phyloP scores from a whole-genome alignment of 164 flowering plant species.

The Tetrastigma voinierianum region DNA sequence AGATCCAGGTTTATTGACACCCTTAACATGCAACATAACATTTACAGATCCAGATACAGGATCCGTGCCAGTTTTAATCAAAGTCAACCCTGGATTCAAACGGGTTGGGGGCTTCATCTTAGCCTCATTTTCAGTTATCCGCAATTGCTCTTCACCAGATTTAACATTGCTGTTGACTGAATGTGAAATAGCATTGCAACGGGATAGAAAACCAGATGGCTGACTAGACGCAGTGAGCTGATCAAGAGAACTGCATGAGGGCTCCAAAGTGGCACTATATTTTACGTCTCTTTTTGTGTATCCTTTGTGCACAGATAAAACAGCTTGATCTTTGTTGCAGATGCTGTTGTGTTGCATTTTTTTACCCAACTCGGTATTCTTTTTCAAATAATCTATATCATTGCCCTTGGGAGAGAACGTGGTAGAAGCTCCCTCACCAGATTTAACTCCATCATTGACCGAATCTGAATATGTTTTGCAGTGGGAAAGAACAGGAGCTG shows the following conservation, averaged over 20 bases:
- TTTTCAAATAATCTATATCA: not conserved
- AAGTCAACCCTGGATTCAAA: conserved; percentile 18
- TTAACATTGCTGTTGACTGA: conserved; percentile 2
- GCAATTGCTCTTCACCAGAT: conserved; percentile 11
- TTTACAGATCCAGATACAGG: conserved; percentile 12
- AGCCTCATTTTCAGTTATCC: conserved; percentile 4
- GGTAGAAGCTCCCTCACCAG: conserved; percentile 12
- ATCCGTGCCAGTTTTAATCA: conserved; percentile 12
- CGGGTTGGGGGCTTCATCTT: conserved; percentile 14
- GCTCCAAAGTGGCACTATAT: not conserved
- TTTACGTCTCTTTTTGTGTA: conserved; percentile 4
- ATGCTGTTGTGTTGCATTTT: conserved; percentile 5
- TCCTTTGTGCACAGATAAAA: conserved; percentile 1
- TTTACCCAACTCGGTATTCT: conserved; percentile 1
- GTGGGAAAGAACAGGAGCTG: conserved; percentile 14
- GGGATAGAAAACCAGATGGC: conserved; percentile 10
- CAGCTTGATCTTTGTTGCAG: conserved; percentile 1
- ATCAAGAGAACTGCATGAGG: not conserved
- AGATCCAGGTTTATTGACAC: not conserved
- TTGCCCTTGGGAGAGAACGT: conserved; percentile 1
- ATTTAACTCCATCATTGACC: conserved; percentile 7
- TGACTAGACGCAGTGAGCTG: conserved; percentile 8
- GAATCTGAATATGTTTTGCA: conserved; percentile 15
- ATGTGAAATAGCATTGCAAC: conserved; percentile 2
- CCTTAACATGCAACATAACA: conserved; percentile 8